A percentile compares a stretch with the other conserved stretches of the same genome.
phyloP scores from a whole-genome alignment of 768 basidiomycete species.

The Podaxis rugospora region DNA sequence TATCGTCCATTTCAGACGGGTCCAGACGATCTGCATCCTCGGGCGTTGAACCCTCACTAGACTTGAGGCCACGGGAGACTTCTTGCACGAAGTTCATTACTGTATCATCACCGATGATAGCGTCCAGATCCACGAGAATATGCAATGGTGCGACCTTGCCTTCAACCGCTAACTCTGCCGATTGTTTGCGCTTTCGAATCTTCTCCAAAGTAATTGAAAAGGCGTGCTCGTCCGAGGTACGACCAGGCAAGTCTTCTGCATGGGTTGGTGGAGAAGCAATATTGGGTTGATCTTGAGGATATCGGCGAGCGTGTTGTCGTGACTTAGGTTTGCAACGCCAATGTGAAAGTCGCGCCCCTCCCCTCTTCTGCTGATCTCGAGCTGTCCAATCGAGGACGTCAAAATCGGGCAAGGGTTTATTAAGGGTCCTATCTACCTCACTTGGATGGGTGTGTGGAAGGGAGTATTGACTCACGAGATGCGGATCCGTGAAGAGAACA shows the following conservation, averaged over 20 bases:
- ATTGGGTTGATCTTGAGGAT: neutral
- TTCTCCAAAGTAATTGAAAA: neutral
- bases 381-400: constrained; percentile 62
- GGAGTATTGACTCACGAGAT: constrained; percentile 56
- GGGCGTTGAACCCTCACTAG: neutral
- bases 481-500: constrained; percentile 70
- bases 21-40: neutral
- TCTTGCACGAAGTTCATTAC: constrained; percentile 48
- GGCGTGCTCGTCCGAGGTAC: neutral
- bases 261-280: neutral
- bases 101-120: constrained; percentile 32
- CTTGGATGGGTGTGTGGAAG: constrained; percentile 36
- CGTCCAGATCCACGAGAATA: constrained; percentile 66
- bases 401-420: constrained; percentile 46
- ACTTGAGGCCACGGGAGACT: neutral
- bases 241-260: neutral
- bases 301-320: constrained; percentile 1
- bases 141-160: constrained; percentile 62
- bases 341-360: constrained; percentile 47
- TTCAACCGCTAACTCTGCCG: constrained; percentile 22
- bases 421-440: constrained; percentile 15
- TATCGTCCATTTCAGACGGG: constrained; percentile 19
- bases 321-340: constrained; percentile 49
- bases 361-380: constrained; percentile 24
- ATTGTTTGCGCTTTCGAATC: neutral